Conservation (phyloP, 805 yeast genomes). For the Sugiyamaella floridensis region DNA sequence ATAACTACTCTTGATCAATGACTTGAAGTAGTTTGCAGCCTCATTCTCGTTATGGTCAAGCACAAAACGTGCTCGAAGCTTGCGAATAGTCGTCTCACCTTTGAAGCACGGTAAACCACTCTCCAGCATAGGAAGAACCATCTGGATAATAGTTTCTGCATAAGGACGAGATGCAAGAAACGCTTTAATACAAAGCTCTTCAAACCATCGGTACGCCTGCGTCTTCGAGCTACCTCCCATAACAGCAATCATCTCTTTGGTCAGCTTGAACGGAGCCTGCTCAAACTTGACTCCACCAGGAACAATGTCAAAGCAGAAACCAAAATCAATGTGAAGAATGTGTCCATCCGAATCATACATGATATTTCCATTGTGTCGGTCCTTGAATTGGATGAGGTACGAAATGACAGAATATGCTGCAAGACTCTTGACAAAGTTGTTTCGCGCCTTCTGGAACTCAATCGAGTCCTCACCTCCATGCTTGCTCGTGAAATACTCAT, state of each 20-base stretch:
- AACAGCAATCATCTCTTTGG: constrained; percentile 92
- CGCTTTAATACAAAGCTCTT: constrained; percentile 90
- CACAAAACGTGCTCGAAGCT: constrained; percentile 70
- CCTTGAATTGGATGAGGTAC: constrained; percentile 85
- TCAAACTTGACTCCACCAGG: constrained; percentile 99
- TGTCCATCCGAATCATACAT: constrained; percentile 97
- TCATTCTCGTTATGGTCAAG: constrained; percentile 76
- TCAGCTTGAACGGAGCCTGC: constrained; percentile 95
- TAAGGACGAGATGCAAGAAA: constrained; percentile 83
- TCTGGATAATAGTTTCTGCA: constrained; percentile 74
- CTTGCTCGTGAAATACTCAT: constrained; percentile 84
- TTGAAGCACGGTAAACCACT: constrained; percentile 96
- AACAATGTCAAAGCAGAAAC: constrained; percentile 96
- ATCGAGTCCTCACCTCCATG: constrained; percentile 91
- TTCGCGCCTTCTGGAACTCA: constrained; percentile 85
- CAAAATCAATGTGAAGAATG: constrained; percentile 92
- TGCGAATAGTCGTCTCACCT: constrained; percentile 69
- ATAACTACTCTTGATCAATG: constrained; percentile 68
- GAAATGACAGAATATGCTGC: constrained; percentile 92
- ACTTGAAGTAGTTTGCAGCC: constrained; percentile 71
- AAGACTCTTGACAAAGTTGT: constrained; percentile 84
- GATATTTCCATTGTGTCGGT: constrained; percentile 94
- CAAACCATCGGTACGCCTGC: constrained; percentile 88
- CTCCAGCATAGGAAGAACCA: constrained; percentile 88
- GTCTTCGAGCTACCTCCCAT: constrained; percentile 87